Evolutionary conservation across 331 rosid species (phyloP), one percentile per base, ranked within the genome.

Genomic region (Prunus yedoensis): DNA sequence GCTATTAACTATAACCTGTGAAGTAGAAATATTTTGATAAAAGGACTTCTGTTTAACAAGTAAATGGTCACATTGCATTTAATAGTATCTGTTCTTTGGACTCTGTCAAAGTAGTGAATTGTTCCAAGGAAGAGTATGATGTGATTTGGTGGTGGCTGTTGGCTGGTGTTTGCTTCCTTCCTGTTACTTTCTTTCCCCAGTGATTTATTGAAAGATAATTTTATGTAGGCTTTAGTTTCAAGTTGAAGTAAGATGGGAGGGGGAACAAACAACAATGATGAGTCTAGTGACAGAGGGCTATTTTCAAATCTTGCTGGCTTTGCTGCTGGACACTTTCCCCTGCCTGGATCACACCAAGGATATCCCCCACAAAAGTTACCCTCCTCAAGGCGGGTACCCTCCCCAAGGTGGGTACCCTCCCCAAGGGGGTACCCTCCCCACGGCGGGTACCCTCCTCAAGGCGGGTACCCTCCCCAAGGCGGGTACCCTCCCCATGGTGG

Each of bases 231-330:
- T 69, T 10, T 65, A 9, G 11, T 66, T 66, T 67, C 25, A 65
- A 47, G 73, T 70, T 77, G 81, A 79, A 83, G 81, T 73, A 85
- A 81, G 27, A 91, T 89, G 97, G 85, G 70, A 63, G 75, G 83
- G 20, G 84, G 77, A 45, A 82, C 70, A 60, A 83, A 74, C 74
- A 83, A 80, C 67, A 81, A 46, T 51, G 20, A 78, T 4, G 91
- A 82, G 16, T 38, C 79, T n/a, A 74, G 65, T 53, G 94, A 89
- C 70, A 94, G 32, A 71, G 94, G 96, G 27, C 18, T 88, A 3
- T 84, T 82, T 74, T 85, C 96, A 76, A 84, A 77, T 56, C 60
- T 83, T 23, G 79, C 77, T 53, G 88, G 91, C 21, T 83, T 76
- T 83, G 87, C 89, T 32, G 59, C 83, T 28, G 86, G 80, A 38